phyloP scores from a whole-genome alignment of 371 early-diverging fungal genomes.

The Apophysomyces sp. region DNA sequence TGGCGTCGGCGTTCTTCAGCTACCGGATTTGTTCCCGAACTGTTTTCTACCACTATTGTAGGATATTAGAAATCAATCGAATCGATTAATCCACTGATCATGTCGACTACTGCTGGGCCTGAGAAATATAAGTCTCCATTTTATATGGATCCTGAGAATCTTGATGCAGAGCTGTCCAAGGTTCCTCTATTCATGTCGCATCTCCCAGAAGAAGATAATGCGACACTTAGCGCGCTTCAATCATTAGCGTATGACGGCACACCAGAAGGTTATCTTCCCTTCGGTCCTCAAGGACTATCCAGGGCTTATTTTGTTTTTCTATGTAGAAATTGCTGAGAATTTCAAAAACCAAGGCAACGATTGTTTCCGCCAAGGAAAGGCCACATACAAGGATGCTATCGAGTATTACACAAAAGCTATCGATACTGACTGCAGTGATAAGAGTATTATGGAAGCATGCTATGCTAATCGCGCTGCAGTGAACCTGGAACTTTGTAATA shows the following conservation, averaged over 20 bases:
- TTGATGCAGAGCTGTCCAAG: conserved; percentile 63
- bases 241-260: conserved; percentile 91
- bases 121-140: conserved; percentile 24
- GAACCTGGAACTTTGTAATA: conserved; percentile 82
- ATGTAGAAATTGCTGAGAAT: conserved; percentile 88
- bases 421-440: conserved; percentile 76
- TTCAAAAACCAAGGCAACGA: conserved; percentile 97
- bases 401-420: conserved; percentile 87
- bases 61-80: too few relatives aligned
- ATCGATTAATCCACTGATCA: not conserved
- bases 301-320: not conserved
- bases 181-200: conserved; percentile 93
- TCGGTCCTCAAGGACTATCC: not conserved
- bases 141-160: conserved; percentile 47
- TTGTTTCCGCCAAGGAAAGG: conserved; percentile 73
- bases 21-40: too few relatives aligned
- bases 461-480: conserved; percentile 91
- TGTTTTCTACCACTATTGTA: too few relatives aligned
- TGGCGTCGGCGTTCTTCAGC: too few relatives aligned
- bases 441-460: conserved; percentile 73
- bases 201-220: conserved; percentile 79
- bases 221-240: conserved; percentile 81
- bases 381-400: conserved; percentile 76
- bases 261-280: conserved; percentile 72
- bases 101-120: conserved; percentile 20